A percentile compares a stretch with the other conserved stretches of the same genome.
phyloP scores from a whole-genome alignment of 2,329 filamentous ascomycete species.

The Monosporascus sp. region DNA sequence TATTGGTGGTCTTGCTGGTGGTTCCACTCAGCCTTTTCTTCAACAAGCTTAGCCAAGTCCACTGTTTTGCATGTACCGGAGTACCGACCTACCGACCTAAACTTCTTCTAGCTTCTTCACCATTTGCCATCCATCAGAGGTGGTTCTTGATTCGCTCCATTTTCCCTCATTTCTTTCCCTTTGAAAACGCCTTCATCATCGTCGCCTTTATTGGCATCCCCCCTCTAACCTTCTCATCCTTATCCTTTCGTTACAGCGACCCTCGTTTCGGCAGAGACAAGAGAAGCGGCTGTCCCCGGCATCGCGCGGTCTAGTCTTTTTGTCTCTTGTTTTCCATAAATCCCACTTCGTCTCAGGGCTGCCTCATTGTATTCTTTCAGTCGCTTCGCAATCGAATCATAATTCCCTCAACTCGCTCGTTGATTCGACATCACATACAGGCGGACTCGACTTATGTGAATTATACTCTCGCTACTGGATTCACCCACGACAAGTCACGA shows the following conservation, averaged over 20 bases:
- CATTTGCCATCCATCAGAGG: not conserved
- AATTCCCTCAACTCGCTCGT: not conserved
- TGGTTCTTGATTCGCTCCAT: not conserved
- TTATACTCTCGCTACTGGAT: too few species aligned
- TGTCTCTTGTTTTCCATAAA: not conserved
- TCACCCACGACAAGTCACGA: too few species aligned
- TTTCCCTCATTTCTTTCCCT: not conserved
- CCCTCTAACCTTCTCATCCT: not conserved
- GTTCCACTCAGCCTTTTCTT: not conserved
- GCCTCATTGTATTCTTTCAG: not conserved
- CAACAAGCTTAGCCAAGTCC: not conserved
- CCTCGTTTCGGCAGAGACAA: not conserved
- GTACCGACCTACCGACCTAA: not conserved
- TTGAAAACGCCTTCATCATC: not conserved
- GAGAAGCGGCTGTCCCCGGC: not conserved
- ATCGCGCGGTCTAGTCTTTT: not conserved
- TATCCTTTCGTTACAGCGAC: not conserved
- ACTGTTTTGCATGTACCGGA: not conserved
- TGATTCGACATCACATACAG: not conserved
- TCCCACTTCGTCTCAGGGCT: not conserved
- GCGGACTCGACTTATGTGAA: too few species aligned
- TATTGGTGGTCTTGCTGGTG: not conserved
- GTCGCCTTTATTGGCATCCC: not conserved
- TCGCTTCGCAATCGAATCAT: not conserved
- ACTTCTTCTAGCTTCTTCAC: not conserved